phyloP scores from a whole-genome alignment of 176 grass and related monocot genomes.

The Puccinellia tenuiflora region DNA sequence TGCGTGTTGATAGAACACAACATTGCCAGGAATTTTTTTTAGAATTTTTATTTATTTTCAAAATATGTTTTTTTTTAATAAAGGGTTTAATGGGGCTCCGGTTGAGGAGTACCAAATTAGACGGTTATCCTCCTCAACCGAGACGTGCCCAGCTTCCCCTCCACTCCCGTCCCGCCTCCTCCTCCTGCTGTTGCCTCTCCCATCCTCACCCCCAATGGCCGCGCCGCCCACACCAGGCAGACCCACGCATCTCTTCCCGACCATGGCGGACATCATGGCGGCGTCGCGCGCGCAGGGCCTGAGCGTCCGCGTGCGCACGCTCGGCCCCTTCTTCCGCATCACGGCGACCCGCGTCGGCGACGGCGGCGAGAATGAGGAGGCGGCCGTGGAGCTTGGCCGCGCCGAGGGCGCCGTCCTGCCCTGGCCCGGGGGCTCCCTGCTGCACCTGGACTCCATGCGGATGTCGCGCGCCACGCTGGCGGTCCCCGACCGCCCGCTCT shows the following conservation, averaged over 20 bases:
- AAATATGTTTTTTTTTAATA: no score
- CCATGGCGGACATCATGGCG: conserved; percentile 65
- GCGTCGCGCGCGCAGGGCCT: conserved; percentile 63
- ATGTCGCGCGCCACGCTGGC: conserved; percentile 52
- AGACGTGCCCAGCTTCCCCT: conserved; percentile 6
- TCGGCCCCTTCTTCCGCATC: conserved; percentile 75
- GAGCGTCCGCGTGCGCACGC: conserved; percentile 36
- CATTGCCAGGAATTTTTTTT: no score
- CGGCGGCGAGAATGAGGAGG: neutral
- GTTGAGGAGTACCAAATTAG: no score
- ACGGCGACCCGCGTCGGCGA: conserved; percentile 14
- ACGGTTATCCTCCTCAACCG: neutral
- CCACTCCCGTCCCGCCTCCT: neutral
- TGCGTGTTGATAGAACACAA: no score
- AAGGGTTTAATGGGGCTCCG: no score
- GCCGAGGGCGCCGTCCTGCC: conserved; percentile 67
- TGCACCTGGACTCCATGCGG: conserved; percentile 81
- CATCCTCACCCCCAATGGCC: neutral
- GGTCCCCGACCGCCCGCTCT: conserved; percentile 55
- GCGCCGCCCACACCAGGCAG: neutral
- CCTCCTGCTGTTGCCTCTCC: neutral
- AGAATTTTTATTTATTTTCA: no score
- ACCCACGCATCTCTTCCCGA: conserved; percentile 32
- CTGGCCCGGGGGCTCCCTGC: conserved; percentile 52
- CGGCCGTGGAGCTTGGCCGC: conserved; percentile 46